Evolutionary conservation across 768 basidiomycete species (phyloP), one percentile per base, ranked within the genome.

Genomic region (Tephrocybe sp.): DNA sequence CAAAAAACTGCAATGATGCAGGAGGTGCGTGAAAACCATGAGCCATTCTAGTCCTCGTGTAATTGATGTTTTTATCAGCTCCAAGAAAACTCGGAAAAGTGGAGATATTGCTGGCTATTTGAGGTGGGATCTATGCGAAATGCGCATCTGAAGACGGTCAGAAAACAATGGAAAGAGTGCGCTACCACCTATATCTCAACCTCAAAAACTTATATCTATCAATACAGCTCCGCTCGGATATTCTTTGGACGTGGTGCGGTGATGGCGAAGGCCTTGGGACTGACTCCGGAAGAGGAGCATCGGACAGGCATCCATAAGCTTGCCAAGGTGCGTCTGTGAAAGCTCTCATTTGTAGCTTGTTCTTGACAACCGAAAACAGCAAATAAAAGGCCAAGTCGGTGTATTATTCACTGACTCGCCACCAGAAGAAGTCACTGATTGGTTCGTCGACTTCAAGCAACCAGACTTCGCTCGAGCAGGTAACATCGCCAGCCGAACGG

Each of bases 51-150:
- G 24, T 47, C 22, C 34, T 47, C 32, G 18, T 28, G 27, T 48
- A 32, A 46, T 52, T 44, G 22, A 57, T 22, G 13, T 21, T 44
- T 11, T 36, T 16, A 12, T 47, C 60, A 94, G 92, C 74, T 98
- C 46, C 89, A 92, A 75, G 78, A 78, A 63, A 84, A 85, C 64
- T 73, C 85, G 18, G 92, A 95, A 58, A 89, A 92, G 73, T 98
- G 91, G 86, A 82, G 82, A 62, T 95, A 97, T 68, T 89, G 92
- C 71, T 99, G 94, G 92, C 65, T 98, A 31, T 97, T 99, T 64
- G 85, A 89, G 59, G 92, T 98, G 5, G 95, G 94, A 13, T 84
- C 93, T 58, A 96, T 98, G 93, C 79, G 97, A 52, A 98, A 96
- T 71, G 74, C 93, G 22, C 88, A 92, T 69, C 72, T 99, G 31